Evolutionary conservation across 495 filamentous ascomycete species (phyloP).

Genomic region (Talaromyces proteolyticus): DNA sequence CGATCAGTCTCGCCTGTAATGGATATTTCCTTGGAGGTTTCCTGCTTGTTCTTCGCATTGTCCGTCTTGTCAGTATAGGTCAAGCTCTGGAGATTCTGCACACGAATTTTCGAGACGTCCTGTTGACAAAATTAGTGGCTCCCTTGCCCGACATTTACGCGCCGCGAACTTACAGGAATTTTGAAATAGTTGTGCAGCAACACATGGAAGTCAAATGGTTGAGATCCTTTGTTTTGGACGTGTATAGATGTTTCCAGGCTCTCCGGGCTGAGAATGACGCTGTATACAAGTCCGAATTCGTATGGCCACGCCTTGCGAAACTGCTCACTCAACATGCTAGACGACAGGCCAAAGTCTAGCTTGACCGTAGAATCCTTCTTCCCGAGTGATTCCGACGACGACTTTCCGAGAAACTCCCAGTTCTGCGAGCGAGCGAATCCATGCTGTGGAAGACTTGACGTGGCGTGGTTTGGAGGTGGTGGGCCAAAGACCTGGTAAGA

Average conservation of each 20-base stretch:
- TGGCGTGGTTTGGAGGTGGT: conserved; percentile 63
- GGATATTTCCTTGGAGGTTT: conserved; percentile 44
- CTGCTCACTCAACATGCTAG: conserved; percentile 58
- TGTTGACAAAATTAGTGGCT: conserved; percentile 19
- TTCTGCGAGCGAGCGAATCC: conserved; percentile 86
- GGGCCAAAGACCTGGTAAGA: conserved; percentile 77
- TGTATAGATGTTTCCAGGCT: conserved; percentile 76
- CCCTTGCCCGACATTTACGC: not conserved
- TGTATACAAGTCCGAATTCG: conserved; percentile 87
- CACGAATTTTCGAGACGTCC: conserved; percentile 65
- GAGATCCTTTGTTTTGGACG: conserved; percentile 71
- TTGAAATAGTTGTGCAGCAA: conserved; percentile 87
- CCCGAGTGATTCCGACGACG: conserved; percentile 61
- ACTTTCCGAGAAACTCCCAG: conserved; percentile 59
- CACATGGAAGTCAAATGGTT: conserved; percentile 84
- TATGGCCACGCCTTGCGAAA: conserved; percentile 67
- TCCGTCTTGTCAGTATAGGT: conserved; percentile 79
- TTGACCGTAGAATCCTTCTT: conserved; percentile 58
- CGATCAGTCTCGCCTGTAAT: conserved; percentile 80
- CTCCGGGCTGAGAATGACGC: conserved; percentile 71
- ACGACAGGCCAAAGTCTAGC: conserved; percentile 88
- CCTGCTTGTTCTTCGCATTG: conserved; percentile 48
- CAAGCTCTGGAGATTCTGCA: conserved; percentile 67
- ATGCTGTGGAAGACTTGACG: conserved; percentile 78
- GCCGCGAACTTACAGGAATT: conserved; percentile 56